Base-by-base conservation (phyloP, 1,284 basidiomycete species). In the Lignosus rhinocerotis region DNA sequence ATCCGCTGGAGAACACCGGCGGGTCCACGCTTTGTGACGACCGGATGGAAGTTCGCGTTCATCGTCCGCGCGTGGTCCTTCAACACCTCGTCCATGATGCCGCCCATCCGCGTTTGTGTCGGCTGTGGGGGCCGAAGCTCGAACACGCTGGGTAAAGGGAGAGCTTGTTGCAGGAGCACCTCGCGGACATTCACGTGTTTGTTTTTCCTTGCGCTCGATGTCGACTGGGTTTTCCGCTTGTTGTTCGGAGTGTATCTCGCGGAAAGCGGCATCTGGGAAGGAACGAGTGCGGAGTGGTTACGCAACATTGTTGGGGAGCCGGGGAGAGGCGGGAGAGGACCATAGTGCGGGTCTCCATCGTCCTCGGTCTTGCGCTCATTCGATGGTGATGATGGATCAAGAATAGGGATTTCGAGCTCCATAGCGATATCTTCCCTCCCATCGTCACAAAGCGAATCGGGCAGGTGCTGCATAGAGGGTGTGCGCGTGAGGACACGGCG, bases 1-100 rank as follows among this genome's bases (percentile, higher is more conserved):
- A 63, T 59, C 14, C 58, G 42, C 25, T 51, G 47, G 38, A 55
- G n/a, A 14, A 59, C 57, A 3, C 53, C 53, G n/a, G 39, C 7
- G 1, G 42, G 45, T 21, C 46, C 53, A 11, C 19, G 39, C 34
- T 36, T 46, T 6, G 36, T 41, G 7, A 52, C 44, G 47, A 46
- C 38, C 14, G 49, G 43, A 25, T 41, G 47, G 38, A 16, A 17
- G 19, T 6, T 19, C 33, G 39, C 19, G 16, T 45, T 58, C 46
- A 44, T 49, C n/a, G 54, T 59, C 25, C 49, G 48, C 16, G 56
- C 62, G 11, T 52, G 59, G 8, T 59, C 57, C 39, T 34, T 39
- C 34, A 64, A 14, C 14, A 48, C 41, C 42, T 49, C 50, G 45
- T 61, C 57, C 11, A 47, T 32, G 32, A 55, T 6, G 5, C 21